A percentile compares a stretch with the other conserved stretches of the same genome.
These are phyloP conservation scores for Pilatotrama ljubarskyi DNA, from an alignment of 768 basidiomycete genomes.

Conservation along the genomic window DNA sequence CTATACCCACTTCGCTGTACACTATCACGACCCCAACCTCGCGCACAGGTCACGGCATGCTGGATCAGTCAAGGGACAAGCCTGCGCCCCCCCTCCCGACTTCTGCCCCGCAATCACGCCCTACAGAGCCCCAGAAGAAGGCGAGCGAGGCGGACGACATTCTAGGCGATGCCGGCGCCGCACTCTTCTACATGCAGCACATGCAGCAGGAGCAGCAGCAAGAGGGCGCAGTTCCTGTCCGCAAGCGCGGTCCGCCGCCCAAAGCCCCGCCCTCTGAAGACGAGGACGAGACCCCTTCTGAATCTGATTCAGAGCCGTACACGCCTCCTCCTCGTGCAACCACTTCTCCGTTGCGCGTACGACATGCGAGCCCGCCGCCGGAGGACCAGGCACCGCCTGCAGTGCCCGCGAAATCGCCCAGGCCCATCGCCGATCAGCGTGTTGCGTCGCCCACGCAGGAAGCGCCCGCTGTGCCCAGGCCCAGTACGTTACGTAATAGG, in stretches of 20 bases:
- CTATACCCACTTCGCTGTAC: slow-evolving; percentile 13
- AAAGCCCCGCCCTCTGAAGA: slow-evolving; percentile 33
- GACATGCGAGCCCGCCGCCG: slow-evolving; percentile 14
- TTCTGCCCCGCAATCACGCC: slow-evolving; percentile 22
- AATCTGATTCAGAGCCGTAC: slow-evolving; percentile 25
- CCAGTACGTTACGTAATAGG: slow-evolving; percentile 52
- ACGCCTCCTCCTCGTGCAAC: slow-evolving; percentile 23
- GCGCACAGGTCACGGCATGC: slow-evolving; percentile 23
- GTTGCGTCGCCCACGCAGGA: slow-evolving; percentile 5
- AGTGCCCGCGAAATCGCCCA: slow-evolving; percentile 17
- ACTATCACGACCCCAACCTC: slow-evolving; percentile 11
- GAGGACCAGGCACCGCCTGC: slow-evolving; percentile 6
- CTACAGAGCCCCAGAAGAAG: slow-evolving; percentile 16
- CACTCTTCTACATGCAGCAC: slow-evolving; percentile 71
- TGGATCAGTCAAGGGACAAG: slow-evolving; percentile 22
- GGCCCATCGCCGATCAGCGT: background rate
- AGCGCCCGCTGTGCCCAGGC: slow-evolving; percentile 22
- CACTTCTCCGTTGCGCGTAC: slow-evolving; percentile 8
- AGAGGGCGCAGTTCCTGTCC: slow-evolving; percentile 9
- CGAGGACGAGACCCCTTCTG: slow-evolving; percentile 41
- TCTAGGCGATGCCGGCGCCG: slow-evolving; percentile 54
- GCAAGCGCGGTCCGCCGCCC: slow-evolving; percentile 21
- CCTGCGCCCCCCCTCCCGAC: slow-evolving; percentile 12
- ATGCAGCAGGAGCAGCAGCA: slow-evolving; percentile 39
- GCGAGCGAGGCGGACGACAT: slow-evolving; percentile 36